phyloP scores from a whole-genome alignment of 805 yeast species.

The Saccharomycopsis sp. region DNA sequence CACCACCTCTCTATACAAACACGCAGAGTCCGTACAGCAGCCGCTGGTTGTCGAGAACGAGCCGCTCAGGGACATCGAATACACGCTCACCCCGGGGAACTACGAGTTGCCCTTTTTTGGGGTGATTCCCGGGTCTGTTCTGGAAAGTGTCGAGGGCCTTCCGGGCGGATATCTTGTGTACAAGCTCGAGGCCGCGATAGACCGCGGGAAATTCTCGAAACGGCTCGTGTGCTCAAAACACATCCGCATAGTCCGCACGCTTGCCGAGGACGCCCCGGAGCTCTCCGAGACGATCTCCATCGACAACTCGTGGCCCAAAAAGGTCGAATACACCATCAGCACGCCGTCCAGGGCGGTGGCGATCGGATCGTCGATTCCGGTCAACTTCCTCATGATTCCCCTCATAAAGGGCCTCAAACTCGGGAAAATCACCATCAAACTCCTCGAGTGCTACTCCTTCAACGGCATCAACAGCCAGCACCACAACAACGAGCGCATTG shows the following conservation, averaged over 20 bases:
- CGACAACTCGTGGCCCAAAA: conserved; percentile 92
- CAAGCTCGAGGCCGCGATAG: conserved; percentile 71
- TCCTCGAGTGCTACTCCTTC: conserved; percentile 59
- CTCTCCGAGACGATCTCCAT: conserved; percentile 87
- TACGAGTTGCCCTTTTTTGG: conserved; percentile 88
- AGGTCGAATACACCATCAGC: conserved; percentile 82
- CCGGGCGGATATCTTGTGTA: conserved; percentile 72
- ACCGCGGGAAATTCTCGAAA: conserved; percentile 70
- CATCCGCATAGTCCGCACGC: conserved; percentile 75
- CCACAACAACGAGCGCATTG: conserved; percentile 54
- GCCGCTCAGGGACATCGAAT: not conserved
- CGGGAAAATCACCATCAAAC: conserved; percentile 62
- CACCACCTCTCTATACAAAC: not conserved
- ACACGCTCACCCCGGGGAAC: conserved; percentile 60
- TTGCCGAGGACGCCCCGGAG: conserved; percentile 83
- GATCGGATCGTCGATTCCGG: conserved; percentile 71
- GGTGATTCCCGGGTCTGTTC: conserved; percentile 73
- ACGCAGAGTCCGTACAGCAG: not conserved
- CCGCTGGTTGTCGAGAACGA: not conserved
- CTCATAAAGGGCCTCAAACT: conserved; percentile 70
- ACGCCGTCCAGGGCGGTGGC: conserved; percentile 87
- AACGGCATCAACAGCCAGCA: conserved; percentile 1
- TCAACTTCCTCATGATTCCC: conserved; percentile 70
- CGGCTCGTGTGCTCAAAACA: conserved; percentile 62
- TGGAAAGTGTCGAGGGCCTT: conserved; percentile 87